Conservation (phyloP, 805 yeast species). For the Ogataea siamensis region DNA sequence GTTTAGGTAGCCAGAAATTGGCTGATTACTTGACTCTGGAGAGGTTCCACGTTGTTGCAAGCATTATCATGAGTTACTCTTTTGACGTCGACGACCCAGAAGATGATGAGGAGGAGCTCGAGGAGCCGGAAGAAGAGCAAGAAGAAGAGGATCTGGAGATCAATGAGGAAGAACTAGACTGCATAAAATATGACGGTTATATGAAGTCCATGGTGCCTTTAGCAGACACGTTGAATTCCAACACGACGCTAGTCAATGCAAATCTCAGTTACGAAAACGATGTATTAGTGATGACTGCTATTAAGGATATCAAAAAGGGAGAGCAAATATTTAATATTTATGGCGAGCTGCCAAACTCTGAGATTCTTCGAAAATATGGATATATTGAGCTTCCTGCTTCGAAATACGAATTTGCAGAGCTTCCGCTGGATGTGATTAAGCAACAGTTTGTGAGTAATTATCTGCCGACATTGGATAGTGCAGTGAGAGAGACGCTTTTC, state of each 20-base stretch:
- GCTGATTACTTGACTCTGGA: conserved; percentile 43
- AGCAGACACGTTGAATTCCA: conserved; percentile 89
- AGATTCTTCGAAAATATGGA: conserved; percentile 85
- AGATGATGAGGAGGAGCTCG: conserved; percentile 26
- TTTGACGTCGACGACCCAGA: conserved; percentile 66
- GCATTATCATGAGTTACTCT: conserved; percentile 83
- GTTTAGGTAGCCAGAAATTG: conserved; percentile 36
- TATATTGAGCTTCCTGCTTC: conserved; percentile 77
- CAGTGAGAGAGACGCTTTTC: conserved; percentile 23
- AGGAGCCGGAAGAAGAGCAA: conserved; percentile 26
- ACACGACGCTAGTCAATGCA: conserved; percentile 75
- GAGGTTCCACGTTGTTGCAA: conserved; percentile 70
- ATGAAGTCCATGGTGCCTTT: conserved; percentile 88
- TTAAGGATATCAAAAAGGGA: conserved; percentile 54
- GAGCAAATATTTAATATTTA: conserved; percentile 86
- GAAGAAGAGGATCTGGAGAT: conserved; percentile 27
- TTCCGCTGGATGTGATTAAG: conserved; percentile 46
- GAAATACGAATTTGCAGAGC: conserved; percentile 76
- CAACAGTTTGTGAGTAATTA: conserved; percentile 34
- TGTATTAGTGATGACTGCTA: conserved; percentile 68
- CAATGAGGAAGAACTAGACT: conserved; percentile 25
- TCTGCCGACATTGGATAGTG: conserved; percentile 24
- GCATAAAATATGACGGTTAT: conserved; percentile 32
- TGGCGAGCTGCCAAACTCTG: conserved; percentile 90
- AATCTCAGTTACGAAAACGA: conserved; percentile 52